Evolutionary conservation across 331 rosid genomes (phyloP).

Genomic region (Rhamnella rubrinervis): DNA sequence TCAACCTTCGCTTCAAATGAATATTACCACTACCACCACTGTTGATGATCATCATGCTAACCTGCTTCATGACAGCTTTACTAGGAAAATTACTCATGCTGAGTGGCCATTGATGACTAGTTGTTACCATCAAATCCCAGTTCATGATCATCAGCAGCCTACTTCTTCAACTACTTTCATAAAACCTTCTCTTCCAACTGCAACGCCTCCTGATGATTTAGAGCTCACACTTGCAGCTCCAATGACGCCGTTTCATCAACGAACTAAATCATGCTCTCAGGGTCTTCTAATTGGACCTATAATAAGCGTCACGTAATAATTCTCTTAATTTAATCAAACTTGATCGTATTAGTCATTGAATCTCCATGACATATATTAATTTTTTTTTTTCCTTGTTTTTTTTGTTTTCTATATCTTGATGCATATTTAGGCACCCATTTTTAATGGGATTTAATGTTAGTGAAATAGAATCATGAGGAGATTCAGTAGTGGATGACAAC

Average conservation of each 20-base stretch:
- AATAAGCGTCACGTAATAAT: background rate
- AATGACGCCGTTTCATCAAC: conserved; percentile 13
- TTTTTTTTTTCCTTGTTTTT: no score
- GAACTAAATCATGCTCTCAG: background rate
- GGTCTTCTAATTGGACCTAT: conserved; percentile 12
- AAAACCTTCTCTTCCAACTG: conserved; percentile 6
- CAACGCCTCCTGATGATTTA: conserved; percentile 32
- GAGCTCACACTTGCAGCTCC: conserved; percentile 52
- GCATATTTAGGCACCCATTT: no score
- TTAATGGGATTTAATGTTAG: no score
- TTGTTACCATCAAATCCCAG: background rate
- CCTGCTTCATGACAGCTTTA: background rate
- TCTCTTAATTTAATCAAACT: no score
- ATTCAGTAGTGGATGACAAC: no score
- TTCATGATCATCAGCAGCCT: conserved; percentile 13
- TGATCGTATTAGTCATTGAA: no score
- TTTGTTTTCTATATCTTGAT: no score
- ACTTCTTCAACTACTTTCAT: background rate
- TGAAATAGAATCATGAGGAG: no score
- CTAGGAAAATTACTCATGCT: conserved; percentile 4
- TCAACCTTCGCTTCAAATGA: conserved; percentile 8
- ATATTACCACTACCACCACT: background rate
- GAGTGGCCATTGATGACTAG: conserved; percentile 21
- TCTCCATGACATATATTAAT: no score
- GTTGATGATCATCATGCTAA: background rate